These are phyloP conservation scores for Herpetomonas samuelpessoai DNA, from an alignment of 208 protist species.

Conservation along the genomic window DNA sequence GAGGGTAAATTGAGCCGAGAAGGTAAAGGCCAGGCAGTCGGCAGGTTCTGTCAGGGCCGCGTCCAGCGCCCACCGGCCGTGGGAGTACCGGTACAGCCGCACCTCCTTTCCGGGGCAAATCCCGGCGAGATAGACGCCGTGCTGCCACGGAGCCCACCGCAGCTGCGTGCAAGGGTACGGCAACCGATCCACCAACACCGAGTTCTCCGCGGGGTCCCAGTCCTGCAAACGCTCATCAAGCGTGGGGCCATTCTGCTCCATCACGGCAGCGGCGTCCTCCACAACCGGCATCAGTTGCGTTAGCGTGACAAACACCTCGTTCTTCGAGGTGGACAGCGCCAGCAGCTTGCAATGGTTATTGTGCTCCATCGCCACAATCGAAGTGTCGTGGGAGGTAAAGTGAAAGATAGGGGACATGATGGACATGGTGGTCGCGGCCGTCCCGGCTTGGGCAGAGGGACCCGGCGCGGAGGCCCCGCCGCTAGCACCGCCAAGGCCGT, in stretches of 20 bases:
- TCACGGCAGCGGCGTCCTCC: constrained; percentile 26
- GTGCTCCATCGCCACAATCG: constrained; percentile 84
- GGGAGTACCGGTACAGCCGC: constrained; percentile 76
- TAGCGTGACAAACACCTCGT: constrained; percentile 69
- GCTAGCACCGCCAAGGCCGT: constrained; percentile 19
- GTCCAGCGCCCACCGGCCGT: constrained; percentile 72
- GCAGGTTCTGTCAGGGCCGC: constrained; percentile 37
- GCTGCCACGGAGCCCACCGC: constrained; percentile 82
- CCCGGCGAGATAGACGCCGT: constrained; percentile 68
- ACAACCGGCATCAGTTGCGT: constrained; percentile 63
- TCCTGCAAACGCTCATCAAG: constrained; percentile 39
- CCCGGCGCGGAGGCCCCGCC: too few relatives aligned
- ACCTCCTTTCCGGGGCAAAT: constrained; percentile 54
- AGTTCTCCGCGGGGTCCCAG: constrained; percentile 54
- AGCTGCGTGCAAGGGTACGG: constrained; percentile 62
- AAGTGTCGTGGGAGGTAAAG: constrained; percentile 63
- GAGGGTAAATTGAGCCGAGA: constrained; percentile 71
- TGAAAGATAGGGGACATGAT: constrained; percentile 79
- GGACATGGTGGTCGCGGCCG: constrained; percentile 25
- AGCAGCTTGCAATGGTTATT: constrained; percentile 82
- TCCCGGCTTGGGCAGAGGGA: too few relatives aligned
- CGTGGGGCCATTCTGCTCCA: background rate
- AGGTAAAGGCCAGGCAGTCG: constrained; percentile 50
- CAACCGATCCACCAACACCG: constrained; percentile 55
- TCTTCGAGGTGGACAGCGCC: constrained; percentile 66